phyloP scores from a whole-genome alignment of 805 yeast species.

The Candida ulmi region DNA sequence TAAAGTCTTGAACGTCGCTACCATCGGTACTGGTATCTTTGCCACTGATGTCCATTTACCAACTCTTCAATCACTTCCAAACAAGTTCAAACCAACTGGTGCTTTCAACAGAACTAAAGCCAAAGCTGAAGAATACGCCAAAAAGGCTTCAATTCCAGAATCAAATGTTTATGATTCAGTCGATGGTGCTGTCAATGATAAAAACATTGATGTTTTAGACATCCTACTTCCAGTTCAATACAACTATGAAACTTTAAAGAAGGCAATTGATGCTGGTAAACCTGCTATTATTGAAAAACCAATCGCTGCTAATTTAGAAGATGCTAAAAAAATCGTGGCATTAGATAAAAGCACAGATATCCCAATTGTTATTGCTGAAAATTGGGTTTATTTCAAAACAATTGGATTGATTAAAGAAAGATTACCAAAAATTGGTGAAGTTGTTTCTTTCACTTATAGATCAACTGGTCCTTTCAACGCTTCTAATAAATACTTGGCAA shows the following conservation, averaged over 20 bases:
- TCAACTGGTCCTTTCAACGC: constrained; percentile 70
- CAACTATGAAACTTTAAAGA: constrained; percentile 62
- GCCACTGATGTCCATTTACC: constrained; percentile 85
- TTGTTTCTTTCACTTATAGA: constrained; percentile 62
- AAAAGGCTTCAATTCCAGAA: constrained; percentile 45
- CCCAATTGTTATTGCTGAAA: constrained; percentile 77
- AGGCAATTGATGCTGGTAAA: constrained; percentile 68
- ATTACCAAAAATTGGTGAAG: constrained; percentile 66
- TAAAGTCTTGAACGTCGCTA: constrained; percentile 13
- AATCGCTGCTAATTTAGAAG: constrained; percentile 77
- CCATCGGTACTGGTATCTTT: constrained; percentile 83
- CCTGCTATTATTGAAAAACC: constrained; percentile 88
- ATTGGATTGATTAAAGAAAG: constrained; percentile 48
- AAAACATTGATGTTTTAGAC: constrained; percentile 71
- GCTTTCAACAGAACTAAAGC: constrained; percentile 79
- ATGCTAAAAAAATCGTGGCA: constrained; percentile 75
- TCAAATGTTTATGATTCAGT: constrained; percentile 28
- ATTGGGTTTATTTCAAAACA: constrained; percentile 74
- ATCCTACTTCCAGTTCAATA: constrained; percentile 85
- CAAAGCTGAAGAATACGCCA: constrained; percentile 80
- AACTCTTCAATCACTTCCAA: constrained; percentile 45
- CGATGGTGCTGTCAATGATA: constrained; percentile 48
- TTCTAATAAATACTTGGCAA: constrained; percentile 54
- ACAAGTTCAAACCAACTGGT: constrained; percentile 52
- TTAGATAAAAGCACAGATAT: constrained; percentile 54